Conservation (phyloP, 345 rosid species). For the Lepidium africanum region DNA sequence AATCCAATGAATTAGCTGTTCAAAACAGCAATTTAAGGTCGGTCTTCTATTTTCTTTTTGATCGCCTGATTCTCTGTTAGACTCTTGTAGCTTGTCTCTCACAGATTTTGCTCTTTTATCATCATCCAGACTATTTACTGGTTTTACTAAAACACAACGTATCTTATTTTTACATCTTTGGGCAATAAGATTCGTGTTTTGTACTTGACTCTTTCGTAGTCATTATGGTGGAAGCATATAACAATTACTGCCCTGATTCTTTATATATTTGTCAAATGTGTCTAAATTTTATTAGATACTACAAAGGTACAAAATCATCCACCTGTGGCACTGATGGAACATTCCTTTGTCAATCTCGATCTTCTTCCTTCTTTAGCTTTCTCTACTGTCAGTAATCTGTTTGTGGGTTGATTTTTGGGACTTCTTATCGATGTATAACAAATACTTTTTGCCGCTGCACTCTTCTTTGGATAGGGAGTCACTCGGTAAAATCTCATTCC, state of each 20-base stretch:
- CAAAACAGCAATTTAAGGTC: not conserved
- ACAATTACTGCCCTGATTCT: not conserved
- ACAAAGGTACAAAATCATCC: not conserved
- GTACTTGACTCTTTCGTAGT: not conserved
- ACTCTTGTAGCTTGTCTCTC: constrained; percentile 9
- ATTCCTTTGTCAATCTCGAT: too few species aligned
- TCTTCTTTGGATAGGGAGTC: too few species aligned
- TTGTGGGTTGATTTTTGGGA: too few species aligned
- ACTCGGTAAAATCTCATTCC: too few species aligned
- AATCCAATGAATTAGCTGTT: not conserved
- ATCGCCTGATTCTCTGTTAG: constrained; percentile 9
- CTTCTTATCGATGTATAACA: too few species aligned
- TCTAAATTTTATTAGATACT: not conserved
- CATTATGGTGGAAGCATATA: not conserved
- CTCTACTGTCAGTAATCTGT: too few species aligned
- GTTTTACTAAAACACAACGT: constrained; percentile 1
- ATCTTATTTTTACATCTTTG: not conserved
- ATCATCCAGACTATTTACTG: constrained; percentile 7
- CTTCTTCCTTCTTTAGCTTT: too few species aligned
- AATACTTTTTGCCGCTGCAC: too few species aligned
- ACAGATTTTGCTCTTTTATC: constrained; percentile 7
- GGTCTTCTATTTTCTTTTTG: constrained; percentile 22
- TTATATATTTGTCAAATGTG: not conserved
- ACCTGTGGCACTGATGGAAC: not conserved
- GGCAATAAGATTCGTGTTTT: not conserved